phyloP scores from a whole-genome alignment of 1,139 yeast genomes.

The Blastobotrys aristatus region DNA sequence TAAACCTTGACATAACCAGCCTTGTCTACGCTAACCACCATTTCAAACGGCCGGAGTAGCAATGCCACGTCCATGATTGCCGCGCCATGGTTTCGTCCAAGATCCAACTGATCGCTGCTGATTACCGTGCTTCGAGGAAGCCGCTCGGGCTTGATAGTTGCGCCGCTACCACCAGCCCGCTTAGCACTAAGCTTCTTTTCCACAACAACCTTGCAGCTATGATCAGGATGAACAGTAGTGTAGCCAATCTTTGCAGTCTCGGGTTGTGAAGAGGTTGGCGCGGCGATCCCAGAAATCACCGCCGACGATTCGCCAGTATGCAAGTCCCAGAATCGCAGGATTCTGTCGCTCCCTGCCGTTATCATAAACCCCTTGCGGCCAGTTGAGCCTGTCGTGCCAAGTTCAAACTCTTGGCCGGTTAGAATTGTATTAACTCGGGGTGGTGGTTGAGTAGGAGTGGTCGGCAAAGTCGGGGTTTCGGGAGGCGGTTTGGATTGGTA shows the following conservation, averaged over 20 bases:
- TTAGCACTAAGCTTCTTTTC: conserved; percentile 28
- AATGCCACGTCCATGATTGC: conserved; percentile 47
- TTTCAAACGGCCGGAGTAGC: conserved; percentile 48
- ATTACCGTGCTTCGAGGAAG: conserved; percentile 33
- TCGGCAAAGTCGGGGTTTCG: neutral
- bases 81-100: conserved; percentile 45
- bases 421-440: conserved; percentile 23
- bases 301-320: conserved; percentile 39
- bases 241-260: conserved; percentile 31
- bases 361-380: conserved; percentile 27
- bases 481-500: conserved; percentile 42
- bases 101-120: conserved; percentile 37
- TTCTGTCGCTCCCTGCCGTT: conserved; percentile 39
- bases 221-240: conserved; percentile 34
- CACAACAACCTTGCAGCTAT: conserved; percentile 30
- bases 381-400: conserved; percentile 14
- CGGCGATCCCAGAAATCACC: conserved; percentile 33
- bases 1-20: conserved; percentile 58
- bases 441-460: neutral
- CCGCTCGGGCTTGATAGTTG: conserved; percentile 20
- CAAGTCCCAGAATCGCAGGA: conserved; percentile 48
- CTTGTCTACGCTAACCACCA: conserved; percentile 61
- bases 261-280: conserved; percentile 7
- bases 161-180: conserved; percentile 17
- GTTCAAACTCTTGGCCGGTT: conserved; percentile 28